These are phyloP conservation scores for Diaporthe australafricana DNA, from an alignment of 2,329 filamentous ascomycete species.

Conservation along the genomic window DNA sequence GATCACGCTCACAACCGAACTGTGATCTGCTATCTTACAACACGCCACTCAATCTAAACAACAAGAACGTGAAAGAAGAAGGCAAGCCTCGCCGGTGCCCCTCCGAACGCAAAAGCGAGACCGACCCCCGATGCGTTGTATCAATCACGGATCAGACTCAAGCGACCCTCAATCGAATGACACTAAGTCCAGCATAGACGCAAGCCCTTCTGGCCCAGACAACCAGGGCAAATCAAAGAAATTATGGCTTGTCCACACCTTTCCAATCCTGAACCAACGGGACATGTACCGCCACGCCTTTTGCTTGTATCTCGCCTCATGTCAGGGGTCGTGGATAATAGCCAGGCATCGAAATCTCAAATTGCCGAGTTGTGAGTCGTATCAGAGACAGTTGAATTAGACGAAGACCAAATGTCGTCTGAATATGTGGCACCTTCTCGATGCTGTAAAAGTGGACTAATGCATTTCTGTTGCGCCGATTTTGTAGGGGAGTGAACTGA, in stretches of 20 bases:
- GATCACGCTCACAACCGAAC: background rate
- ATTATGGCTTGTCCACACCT: too few relatives aligned
- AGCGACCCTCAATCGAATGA: background rate
- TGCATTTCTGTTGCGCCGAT: background rate
- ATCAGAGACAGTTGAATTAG: background rate
- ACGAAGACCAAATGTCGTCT: background rate
- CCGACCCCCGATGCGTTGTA: background rate
- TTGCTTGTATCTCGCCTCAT: background rate
- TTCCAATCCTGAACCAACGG: background rate
- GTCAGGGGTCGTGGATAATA: background rate
- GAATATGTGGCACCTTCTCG: background rate
- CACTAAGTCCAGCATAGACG: background rate
- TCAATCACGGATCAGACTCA: background rate
- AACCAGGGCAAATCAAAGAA: background rate
- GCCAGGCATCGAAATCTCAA: background rate
- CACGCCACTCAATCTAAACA: background rate
- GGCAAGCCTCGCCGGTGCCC: background rate
- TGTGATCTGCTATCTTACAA: conserved; percentile 10
- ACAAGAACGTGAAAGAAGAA: background rate
- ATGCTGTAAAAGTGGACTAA: background rate
- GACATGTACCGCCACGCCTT: background rate
- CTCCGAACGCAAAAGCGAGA: background rate
- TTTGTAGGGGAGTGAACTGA: background rate
- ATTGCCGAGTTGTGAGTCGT: background rate
- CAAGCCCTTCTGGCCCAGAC: background rate